Conservation (phyloP, 768 basidiomycete genomes). For the Lentinula raphanica region DNA sequence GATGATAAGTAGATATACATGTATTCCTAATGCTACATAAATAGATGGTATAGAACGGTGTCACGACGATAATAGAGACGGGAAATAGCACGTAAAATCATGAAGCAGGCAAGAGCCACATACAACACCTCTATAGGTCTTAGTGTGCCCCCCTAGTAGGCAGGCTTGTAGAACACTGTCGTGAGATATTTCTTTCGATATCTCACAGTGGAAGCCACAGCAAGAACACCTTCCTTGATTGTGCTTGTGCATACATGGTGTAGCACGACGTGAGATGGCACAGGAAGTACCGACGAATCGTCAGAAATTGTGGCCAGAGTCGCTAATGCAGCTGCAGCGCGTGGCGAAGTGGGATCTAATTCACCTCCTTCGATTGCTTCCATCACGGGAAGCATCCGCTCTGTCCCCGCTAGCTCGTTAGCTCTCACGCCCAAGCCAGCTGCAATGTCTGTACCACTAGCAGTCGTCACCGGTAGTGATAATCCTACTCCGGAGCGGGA, state of each 20-base stretch:
- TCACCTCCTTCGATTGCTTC: constrained; percentile 23
- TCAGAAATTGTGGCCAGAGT: constrained; percentile 45
- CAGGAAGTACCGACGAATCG: constrained; percentile 86
- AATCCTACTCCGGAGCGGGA: not conserved
- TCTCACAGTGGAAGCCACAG: constrained; percentile 86
- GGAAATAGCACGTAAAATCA: not conserved
- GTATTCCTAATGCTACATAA: constrained; percentile 1
- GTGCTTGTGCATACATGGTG: constrained; percentile 95
- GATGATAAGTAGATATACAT: not conserved
- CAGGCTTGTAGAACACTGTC: constrained; percentile 76
- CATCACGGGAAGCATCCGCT: constrained; percentile 7
- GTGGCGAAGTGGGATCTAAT: constrained; percentile 28
- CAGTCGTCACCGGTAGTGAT: constrained; percentile 14
- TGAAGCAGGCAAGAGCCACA: not conserved
- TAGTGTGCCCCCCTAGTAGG: not conserved
- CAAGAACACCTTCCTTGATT: constrained; percentile 88
- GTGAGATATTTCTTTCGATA: constrained; percentile 93
- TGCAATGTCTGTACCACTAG: constrained; percentile 21
- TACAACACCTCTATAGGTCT: not conserved
- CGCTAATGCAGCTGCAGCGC: constrained; percentile 30
- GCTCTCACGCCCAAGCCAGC: constrained; percentile 10
- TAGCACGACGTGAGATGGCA: constrained; percentile 89
- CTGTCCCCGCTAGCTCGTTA: constrained; percentile 13
- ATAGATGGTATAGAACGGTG: not conserved
- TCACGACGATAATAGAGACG: not conserved